Conservation (phyloP, 129 eudicot species). For the Pittosporum tobira region DNA sequence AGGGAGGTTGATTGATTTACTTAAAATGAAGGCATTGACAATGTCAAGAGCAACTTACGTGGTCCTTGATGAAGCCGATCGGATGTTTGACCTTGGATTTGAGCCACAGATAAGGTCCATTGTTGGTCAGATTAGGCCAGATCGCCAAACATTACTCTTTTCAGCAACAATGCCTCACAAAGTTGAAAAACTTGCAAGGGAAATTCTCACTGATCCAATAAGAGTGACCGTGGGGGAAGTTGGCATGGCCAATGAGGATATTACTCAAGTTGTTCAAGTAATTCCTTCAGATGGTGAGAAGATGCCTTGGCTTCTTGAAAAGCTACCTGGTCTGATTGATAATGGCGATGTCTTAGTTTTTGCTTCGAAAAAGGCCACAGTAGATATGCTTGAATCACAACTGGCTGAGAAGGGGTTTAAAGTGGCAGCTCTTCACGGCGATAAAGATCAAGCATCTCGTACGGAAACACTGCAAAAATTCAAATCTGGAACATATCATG, state of each 20-base stretch:
- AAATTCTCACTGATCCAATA: slow-evolving; percentile 80
- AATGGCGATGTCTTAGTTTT: slow-evolving; percentile 86
- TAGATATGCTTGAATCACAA: slow-evolving; percentile 83
- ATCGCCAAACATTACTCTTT: slow-evolving; percentile 84
- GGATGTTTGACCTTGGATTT: slow-evolving; percentile 98
- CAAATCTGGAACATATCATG: slow-evolving; percentile 76
- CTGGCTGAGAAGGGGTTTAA: slow-evolving; percentile 59
- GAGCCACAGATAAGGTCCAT: slow-evolving; percentile 92
- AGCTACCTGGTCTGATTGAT: slow-evolving; percentile 76
- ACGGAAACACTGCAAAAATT: slow-evolving; percentile 81
- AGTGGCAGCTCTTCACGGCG: slow-evolving; percentile 98
- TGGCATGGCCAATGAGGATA: slow-evolving; percentile 98
- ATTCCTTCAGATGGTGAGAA: slow-evolving; percentile 73
- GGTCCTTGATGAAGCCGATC: slow-evolving; percentile 98
- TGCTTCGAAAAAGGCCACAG: slow-evolving; percentile 87
- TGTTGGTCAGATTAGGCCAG: slow-evolving; percentile 96
- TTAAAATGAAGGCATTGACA: slow-evolving; percentile 81
- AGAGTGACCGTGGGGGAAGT: slow-evolving; percentile 94
- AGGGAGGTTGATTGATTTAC: slow-evolving; percentile 89
- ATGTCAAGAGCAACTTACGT: slow-evolving; percentile 84
- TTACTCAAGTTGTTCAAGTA: slow-evolving; percentile 84
- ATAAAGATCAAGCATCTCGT: slow-evolving; percentile 92
- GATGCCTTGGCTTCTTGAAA: slow-evolving; percentile 75
- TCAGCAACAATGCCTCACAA: slow-evolving; percentile 98
- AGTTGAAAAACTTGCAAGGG: slow-evolving; percentile 93